Base-by-base conservation (phyloP, 2,329 filamentous ascomycete genomes). In the Talaromyces rugulosus region DNA sequence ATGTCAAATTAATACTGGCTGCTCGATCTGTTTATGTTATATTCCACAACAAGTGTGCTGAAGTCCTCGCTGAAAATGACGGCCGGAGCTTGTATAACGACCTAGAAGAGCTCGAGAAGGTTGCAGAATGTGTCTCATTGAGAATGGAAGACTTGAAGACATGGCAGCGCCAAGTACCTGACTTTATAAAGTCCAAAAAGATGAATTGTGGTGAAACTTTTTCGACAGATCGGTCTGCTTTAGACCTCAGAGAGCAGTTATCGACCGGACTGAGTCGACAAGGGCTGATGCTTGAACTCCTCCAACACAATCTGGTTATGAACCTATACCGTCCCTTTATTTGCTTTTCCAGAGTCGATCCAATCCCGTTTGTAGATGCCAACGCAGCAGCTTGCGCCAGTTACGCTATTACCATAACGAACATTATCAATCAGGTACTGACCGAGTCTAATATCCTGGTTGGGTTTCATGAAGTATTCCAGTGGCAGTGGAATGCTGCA, bases 401-500 rank as follows among this genome's bases (percentile, higher is more conserved):
- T 3, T 56, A 62, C 27, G 61, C 61, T 4, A 59, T 62, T 30
- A 53, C 56, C 4, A 62, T 62, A 55, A 62, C 61, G 7, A 62
- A 59, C 27, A 62, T 62, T 8, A 30, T 62, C 6, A 34, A 62
- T 12, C 56, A 62, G 34, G 56, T 31, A 16, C 2, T 62, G 12
- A 59, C 55, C 14, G 28, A 53, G 56, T 56, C 61, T 7, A 56
- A 62, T 31, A 36, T 44, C 11, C 30, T 62, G 7, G 33, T 51
- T 1, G 61, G 61, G 1, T 59, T 59, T 4, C 57, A 59, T 14
- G 61, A 62, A 18, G 58, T 52, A 5, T 62, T 62, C 16, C 61
- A 62, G 27, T 62, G 61, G 61, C 56, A 59, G 44, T 62, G 61
- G 61, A 62, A 62, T n/a, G 61, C 61, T 5, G 59, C 56, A 9